phyloP scores from a whole-genome alignment of 169 alveolate genomes.

The Cryptosporidium viatorum region DNA sequence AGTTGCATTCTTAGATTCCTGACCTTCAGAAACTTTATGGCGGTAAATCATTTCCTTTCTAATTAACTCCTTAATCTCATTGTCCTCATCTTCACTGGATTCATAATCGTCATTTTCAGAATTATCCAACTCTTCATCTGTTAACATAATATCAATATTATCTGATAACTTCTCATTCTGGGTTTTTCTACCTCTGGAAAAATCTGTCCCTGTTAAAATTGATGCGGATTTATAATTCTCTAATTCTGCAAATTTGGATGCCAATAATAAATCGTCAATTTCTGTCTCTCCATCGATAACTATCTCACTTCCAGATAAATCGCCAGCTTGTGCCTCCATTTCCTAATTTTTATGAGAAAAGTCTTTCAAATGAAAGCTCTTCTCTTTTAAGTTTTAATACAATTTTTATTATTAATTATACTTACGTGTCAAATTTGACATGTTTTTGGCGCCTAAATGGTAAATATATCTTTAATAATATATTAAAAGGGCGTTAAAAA shows the following conservation, averaged over 20 bases:
- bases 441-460: slow-evolving; percentile 26
- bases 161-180: neutral
- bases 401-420: neutral
- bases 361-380: neutral
- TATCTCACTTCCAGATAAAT: slow-evolving; percentile 10
- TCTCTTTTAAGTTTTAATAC: too few relatives aligned
- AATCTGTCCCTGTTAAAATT: neutral
- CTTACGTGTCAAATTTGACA: slow-evolving; percentile 22
- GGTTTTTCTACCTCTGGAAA: neutral
- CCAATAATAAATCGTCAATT: slow-evolving; percentile 53
- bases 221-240: slow-evolving; percentile 32
- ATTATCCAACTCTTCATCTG: slow-evolving; percentile 27
- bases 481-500: neutral
- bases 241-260: slow-evolving; percentile 67
- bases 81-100: slow-evolving; percentile 31
- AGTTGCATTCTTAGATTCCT: neutral
- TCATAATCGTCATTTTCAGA: slow-evolving; percentile 24
- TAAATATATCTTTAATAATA: neutral
- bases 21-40: neutral
- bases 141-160: slow-evolving; percentile 3
- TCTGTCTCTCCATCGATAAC: slow-evolving; percentile 71
- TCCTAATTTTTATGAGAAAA: neutral
- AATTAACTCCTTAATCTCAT: slow-evolving; percentile 42
- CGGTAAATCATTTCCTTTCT: slow-evolving; percentile 63
- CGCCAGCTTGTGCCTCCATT: neutral